Percentiles rank a stretch among this genome's conserved stretches.
phyloP scores from a whole-genome alignment of 352 stramenopile species.

The Phytophthora hybrid region DNA sequence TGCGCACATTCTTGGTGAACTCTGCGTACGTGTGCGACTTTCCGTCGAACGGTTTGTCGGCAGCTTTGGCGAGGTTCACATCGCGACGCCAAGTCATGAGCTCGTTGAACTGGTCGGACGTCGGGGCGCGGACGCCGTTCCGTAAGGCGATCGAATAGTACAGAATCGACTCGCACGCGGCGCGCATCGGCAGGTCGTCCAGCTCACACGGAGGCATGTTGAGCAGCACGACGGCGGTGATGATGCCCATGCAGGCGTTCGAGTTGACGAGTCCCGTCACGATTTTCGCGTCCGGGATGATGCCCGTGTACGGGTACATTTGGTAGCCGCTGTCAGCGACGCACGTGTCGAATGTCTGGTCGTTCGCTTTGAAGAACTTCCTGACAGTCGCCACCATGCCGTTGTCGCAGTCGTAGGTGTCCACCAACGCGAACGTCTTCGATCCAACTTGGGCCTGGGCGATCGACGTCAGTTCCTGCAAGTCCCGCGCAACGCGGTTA shows the following conservation, averaged over 20 bases:
- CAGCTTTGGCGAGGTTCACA: slow-evolving; percentile 59
- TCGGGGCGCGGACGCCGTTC: slow-evolving; percentile 36
- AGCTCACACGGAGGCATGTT: slow-evolving; percentile 61
- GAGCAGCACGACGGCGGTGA: slow-evolving; percentile 52
- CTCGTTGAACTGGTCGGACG: slow-evolving; percentile 49
- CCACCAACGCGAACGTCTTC: slow-evolving; percentile 55
- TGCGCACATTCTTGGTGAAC: slow-evolving; percentile 58
- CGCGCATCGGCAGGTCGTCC: slow-evolving; percentile 56
- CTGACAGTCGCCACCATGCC: slow-evolving; percentile 47
- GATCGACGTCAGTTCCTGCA: slow-evolving; percentile 39
- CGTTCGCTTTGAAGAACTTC: slow-evolving; percentile 59
- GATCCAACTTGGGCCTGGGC: slow-evolving; percentile 44
- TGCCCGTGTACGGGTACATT: slow-evolving; percentile 68
- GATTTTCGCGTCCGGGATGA: slow-evolving; percentile 47
- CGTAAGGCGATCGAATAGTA: slow-evolving; percentile 64
- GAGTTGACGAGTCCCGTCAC: slow-evolving; percentile 56
- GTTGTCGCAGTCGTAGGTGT: slow-evolving; percentile 55
- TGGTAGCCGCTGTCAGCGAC: slow-evolving; percentile 58
- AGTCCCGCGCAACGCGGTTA: background rate
- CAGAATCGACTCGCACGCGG: slow-evolving; percentile 68
- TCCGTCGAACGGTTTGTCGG: slow-evolving; percentile 55
- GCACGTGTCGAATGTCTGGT: slow-evolving; percentile 58
- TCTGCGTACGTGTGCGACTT: slow-evolving; percentile 53
- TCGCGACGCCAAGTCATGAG: slow-evolving; percentile 66
- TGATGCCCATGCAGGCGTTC: slow-evolving; percentile 56